Percentiles rank a stretch among this genome's conserved stretches.
These are phyloP conservation scores for Cicer bijugum DNA, from an alignment of 306 rosid species.

Conservation along the genomic window DNA sequence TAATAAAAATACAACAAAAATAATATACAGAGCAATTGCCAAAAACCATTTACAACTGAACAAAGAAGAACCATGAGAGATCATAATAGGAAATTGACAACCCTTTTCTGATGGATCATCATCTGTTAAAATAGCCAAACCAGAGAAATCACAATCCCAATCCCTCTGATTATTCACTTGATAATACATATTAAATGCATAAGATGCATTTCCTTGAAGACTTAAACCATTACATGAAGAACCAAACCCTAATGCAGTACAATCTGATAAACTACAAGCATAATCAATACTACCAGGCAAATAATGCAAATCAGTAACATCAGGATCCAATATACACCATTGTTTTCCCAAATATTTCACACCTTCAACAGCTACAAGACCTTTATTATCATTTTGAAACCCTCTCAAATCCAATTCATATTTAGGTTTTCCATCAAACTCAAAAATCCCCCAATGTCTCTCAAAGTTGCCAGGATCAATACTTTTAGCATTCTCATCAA, in stretches of 20 bases:
- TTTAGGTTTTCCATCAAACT: conserved; percentile 92
- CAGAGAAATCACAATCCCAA: conserved; percentile 54
- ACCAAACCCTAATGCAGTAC: conserved; percentile 89
- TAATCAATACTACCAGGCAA: conserved; percentile 65
- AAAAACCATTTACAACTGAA: conserved; percentile 30
- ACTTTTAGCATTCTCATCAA: conserved; percentile 78
- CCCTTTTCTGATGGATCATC: conserved; percentile 69
- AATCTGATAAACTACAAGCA: conserved; percentile 77
- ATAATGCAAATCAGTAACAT: conserved; percentile 50
- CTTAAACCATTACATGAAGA: conserved; percentile 77
- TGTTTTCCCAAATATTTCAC: conserved; percentile 59
- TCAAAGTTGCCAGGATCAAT: conserved; percentile 77
- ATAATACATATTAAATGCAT: conserved; percentile 66
- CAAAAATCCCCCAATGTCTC: conserved; percentile 93
- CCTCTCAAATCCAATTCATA: conserved; percentile 74
- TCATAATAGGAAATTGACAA: conserved; percentile 74
- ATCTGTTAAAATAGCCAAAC: conserved; percentile 44
- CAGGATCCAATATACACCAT: conserved; percentile 76
- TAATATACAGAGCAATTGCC: conserved; percentile 42
- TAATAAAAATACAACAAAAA: conserved; percentile 48
- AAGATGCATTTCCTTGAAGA: conserved; percentile 78
- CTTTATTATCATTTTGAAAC: conserved; percentile 39
- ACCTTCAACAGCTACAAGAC: conserved; percentile 68
- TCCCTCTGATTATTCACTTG: conserved; percentile 64
- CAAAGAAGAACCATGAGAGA: conserved; percentile 54